A percentile compares a stretch with the other conserved stretches of the same genome.
phyloP scores from a whole-genome alignment of 83 land plant species.

The Diphasiastrum complanatum region DNA sequence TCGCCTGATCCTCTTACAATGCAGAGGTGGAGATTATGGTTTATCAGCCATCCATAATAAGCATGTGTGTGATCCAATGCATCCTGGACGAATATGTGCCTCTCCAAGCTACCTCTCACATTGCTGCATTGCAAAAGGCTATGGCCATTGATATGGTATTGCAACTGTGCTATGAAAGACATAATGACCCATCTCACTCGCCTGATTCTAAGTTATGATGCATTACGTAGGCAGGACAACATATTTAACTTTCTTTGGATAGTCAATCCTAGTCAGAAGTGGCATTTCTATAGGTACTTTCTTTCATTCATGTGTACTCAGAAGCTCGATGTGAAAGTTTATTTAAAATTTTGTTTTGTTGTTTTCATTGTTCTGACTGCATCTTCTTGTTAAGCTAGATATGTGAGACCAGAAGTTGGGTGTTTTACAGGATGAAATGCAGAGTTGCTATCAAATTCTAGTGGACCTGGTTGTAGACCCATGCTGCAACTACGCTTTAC shows the following conservation, averaged over 20 bases:
- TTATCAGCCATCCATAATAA: constrained; percentile 31
- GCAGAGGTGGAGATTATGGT: constrained; percentile 36
- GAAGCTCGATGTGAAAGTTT: no score
- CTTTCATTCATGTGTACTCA: no score
- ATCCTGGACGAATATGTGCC: constrained; percentile 32
- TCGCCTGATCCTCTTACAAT: constrained; percentile 7
- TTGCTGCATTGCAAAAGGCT: constrained; percentile 22
- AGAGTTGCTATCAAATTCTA: constrained; percentile 20
- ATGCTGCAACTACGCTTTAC: not conserved
- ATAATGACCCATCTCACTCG: not conserved
- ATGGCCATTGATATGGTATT: constrained; percentile 31
- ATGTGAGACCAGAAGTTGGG: not conserved
- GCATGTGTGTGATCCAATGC: constrained; percentile 34
- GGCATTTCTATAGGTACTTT: no score
- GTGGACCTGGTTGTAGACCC: constrained; percentile 29
- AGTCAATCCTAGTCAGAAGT: no score
- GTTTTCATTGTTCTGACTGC: not conserved
- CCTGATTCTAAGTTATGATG: not conserved
- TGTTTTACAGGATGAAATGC: constrained; percentile 12
- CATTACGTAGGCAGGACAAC: not conserved
- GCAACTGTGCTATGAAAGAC: not conserved
- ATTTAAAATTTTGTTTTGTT: constrained; percentile 1
- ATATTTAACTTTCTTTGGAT: not conserved
- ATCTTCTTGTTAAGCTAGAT: not conserved
- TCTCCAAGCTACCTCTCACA: constrained; percentile 24